Base-by-base conservation (phyloP, 2,329 filamentous ascomycete species). In the Chrysosporium queenslandicum region DNA sequence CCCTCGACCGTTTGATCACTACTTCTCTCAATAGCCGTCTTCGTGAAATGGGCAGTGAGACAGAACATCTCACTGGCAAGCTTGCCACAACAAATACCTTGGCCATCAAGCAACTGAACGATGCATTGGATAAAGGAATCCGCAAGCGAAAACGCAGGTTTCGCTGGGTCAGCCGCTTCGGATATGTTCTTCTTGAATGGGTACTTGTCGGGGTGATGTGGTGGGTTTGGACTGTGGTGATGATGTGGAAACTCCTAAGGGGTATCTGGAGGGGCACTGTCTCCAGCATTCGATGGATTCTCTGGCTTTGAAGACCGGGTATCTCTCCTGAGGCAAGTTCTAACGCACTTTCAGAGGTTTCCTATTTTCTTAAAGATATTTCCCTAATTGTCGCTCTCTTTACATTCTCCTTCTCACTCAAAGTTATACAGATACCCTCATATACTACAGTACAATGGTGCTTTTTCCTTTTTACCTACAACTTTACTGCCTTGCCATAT, bases 211-310 rank as follows among this genome's bases (percentile, higher is more conserved):
- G 86, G 3, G 79, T 94, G 60, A 87, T 97, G 82, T 96, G 92
- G 89, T 88, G 85, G 68, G 83, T 94, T 14, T 97, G 91, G 89
- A 80, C 94, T 54, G 74, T 94, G 30, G 90, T 96, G 21, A 86
- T 89, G 66, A 74, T 91, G 21, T 74, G 85, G 48, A 79, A 87
- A 55, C 67, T 86, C 12, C 70, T 86, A 32, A 72, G 82, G 55
- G 81, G 82, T 9, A 60, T 85, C 1, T 77, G 83, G 41, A 77
- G 77, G 42, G 82, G 81, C 2, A 63, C 80, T 0, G 71, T 81
- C 46, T 70, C 74, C 9, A 76, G 78, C 8, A 74, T 86, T n/a
- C 77, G 77, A 63, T 97, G 91, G 91, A 68, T 96, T 64, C 71
- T 95, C 57, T 95, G 87, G 87, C 67, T 92, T 59, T 87, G 67